Percentiles rank a stretch among this genome's conserved stretches.
phyloP scores from a whole-genome alignment of 495 filamentous ascomycete genomes.

The Aspergillus ostianus region DNA sequence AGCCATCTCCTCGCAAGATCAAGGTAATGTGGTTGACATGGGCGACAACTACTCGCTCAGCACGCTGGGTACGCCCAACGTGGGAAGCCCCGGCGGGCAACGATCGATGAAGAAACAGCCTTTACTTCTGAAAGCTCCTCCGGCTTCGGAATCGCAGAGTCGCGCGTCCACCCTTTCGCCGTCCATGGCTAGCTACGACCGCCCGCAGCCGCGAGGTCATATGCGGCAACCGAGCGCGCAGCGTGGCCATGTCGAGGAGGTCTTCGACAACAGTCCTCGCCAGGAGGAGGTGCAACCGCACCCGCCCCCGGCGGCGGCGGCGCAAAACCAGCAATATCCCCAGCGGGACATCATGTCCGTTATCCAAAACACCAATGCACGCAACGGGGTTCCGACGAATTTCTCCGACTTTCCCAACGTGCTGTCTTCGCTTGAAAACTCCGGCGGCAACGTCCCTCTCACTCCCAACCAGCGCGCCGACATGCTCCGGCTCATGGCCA shows the following conservation, averaged over 20 bases:
- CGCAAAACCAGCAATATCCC: slow-evolving; percentile 32
- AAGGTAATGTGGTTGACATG: slow-evolving; percentile 69
- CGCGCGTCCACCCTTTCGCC: slow-evolving; percentile 44
- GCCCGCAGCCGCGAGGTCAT: slow-evolving; percentile 33
- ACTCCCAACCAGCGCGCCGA: slow-evolving; percentile 74
- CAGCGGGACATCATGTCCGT: slow-evolving; percentile 83
- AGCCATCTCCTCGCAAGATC: slow-evolving; percentile 60
- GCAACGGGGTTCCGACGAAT: slow-evolving; percentile 45
- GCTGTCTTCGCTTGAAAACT: slow-evolving; percentile 66
- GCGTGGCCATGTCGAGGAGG: slow-evolving; percentile 44
- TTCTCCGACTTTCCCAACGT: slow-evolving; percentile 71
- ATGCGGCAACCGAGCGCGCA: slow-evolving; percentile 37
- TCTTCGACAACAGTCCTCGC: slow-evolving; percentile 42
- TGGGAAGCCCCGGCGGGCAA: slow-evolving; percentile 39
- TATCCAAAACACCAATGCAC: slow-evolving; percentile 77
- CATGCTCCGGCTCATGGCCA: slow-evolving; percentile 78
- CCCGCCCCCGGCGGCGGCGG: too few relatives aligned
- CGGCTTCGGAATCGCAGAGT: slow-evolving; percentile 28
- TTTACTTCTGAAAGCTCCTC: slow-evolving; percentile 51
- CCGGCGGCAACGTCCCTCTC: slow-evolving; percentile 62
- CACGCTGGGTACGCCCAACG: slow-evolving; percentile 31
- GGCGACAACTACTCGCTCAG: slow-evolving; percentile 55
- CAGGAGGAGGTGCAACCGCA: slow-evolving; percentile 20
- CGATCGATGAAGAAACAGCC: slow-evolving; percentile 49
- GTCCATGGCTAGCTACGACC: slow-evolving; percentile 31